Conservation (phyloP, 352 stramenopile species). For the Globisporangium spinosum region DNA sequence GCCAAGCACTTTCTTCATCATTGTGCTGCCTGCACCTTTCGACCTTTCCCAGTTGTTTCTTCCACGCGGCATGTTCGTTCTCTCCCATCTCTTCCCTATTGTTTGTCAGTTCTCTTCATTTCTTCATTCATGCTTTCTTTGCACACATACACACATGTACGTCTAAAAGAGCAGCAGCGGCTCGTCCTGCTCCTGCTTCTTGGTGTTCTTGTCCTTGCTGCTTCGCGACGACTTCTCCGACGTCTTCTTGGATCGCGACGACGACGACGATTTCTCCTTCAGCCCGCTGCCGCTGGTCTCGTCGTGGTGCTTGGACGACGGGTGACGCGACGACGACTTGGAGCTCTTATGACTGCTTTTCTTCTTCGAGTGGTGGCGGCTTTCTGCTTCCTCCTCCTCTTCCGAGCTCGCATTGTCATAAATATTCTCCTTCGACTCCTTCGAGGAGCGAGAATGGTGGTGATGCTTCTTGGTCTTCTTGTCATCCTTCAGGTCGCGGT, state of each 20-base stretch:
- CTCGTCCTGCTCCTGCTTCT: constrained; percentile 40
- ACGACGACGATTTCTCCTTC: constrained; percentile 7
- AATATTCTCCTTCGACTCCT: constrained; percentile 50
- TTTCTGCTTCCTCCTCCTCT: constrained; percentile 28
- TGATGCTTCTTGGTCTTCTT: constrained; percentile 38
- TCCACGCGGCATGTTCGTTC: not conserved
- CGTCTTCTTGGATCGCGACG: constrained; percentile 43
- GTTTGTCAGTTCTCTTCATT: constrained; percentile 1
- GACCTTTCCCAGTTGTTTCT: not conserved
- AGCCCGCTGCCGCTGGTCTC: not conserved
- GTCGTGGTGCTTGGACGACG: not conserved
- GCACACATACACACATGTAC: constrained; percentile 6
- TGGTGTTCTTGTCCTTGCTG: constrained; percentile 30
- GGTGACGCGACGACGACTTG: constrained; percentile 14
- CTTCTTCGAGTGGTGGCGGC: constrained; percentile 29
- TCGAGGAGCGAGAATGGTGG: constrained; percentile 28
- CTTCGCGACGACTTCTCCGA: constrained; percentile 23
- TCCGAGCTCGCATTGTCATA: constrained; percentile 45
- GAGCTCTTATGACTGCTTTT: constrained; percentile 36
- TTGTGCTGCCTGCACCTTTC: not conserved
- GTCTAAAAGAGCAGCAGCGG: constrained; percentile 81
- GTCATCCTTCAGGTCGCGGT: constrained; percentile 10
- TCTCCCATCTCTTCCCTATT: not conserved
- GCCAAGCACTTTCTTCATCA: not conserved
- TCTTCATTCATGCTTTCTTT: constrained; percentile 1